Percentiles rank a stretch among this genome's conserved stretches.
Evolutionary conservation across 306 rosid genomes (phyloP).

Genomic region (Dryas alaskensis): DNA sequence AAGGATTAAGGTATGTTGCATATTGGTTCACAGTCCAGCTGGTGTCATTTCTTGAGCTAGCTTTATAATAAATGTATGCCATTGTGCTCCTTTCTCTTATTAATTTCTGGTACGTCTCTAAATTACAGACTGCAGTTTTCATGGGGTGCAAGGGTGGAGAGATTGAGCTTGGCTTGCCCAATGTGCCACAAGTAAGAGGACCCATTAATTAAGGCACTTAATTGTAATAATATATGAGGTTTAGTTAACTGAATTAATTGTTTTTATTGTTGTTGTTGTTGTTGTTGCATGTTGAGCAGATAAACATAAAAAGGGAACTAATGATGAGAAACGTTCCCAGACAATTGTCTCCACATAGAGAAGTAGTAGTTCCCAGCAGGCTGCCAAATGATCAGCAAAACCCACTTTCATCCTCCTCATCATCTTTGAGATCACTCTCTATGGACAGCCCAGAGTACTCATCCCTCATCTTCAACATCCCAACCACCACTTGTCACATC

Average conservation of each 20-base stretch:
- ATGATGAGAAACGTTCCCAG: conserved; percentile 43
- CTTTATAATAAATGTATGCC: too few species aligned
- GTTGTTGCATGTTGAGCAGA: conserved; percentile 30
- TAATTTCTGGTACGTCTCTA: background rate
- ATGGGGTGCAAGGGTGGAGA: conserved; percentile 86
- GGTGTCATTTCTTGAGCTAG: background rate
- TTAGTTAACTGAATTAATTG: background rate
- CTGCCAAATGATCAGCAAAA: conserved; percentile 31
- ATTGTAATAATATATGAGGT: too few species aligned
- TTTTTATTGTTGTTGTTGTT: background rate
- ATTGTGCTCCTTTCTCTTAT: background rate
- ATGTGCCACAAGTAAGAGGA: conserved; percentile 58
- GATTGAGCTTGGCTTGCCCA: conserved; percentile 79
- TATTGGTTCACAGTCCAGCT: background rate
- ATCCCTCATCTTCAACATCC: conserved; percentile 55
- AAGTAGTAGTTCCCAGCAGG: background rate
- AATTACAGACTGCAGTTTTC: conserved; percentile 65
- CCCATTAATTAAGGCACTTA: too few species aligned
- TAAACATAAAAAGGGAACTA: conserved; percentile 43
- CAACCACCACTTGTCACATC: conserved; percentile 24
- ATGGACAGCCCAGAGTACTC: conserved; percentile 72
- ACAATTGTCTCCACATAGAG: conserved; percentile 13
- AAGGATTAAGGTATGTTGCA: conserved; percentile 61
- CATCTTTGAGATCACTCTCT: conserved; percentile 75
- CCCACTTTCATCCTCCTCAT: conserved; percentile 72